Evolutionary conservation across 1,139 yeast genomes (phyloP).

Genomic region (Kurtzmaniella natalensis): DNA sequence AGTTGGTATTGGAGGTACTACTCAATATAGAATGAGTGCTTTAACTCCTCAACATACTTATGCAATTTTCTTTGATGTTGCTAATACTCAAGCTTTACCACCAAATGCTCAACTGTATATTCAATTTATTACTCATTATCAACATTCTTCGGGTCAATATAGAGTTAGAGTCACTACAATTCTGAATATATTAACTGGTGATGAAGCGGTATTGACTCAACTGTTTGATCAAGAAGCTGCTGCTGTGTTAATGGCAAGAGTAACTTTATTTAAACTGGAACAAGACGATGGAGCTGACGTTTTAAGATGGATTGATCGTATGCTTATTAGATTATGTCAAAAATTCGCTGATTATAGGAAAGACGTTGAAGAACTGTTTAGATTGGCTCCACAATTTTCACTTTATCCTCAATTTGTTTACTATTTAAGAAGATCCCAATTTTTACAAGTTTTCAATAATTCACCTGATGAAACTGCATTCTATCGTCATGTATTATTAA

Average conservation of each 20-base stretch:
- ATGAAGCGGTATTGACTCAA: conserved; percentile 46
- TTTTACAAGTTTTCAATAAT: conserved; percentile 92
- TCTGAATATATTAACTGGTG: conserved; percentile 56
- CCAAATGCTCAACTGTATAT: conserved; percentile 52
- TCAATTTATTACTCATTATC: conserved; percentile 74
- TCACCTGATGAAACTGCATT: conserved; percentile 99
- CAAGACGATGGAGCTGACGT: conserved; percentile 56
- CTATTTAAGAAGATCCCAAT: conserved; percentile 94
- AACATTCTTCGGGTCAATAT: conserved; percentile 76
- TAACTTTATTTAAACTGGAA: conserved; percentile 87
- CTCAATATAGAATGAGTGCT: conserved; percentile 80
- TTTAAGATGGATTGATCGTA: conserved; percentile 49
- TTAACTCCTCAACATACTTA: conserved; percentile 84
- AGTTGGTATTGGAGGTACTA: conserved; percentile 89
- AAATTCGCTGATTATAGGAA: conserved; percentile 50
- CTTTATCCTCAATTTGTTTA: conserved; percentile 91
- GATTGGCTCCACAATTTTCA: conserved; percentile 44
- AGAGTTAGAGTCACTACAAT: conserved; percentile 91
- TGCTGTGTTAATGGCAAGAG: conserved; percentile 91
- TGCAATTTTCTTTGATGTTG: conserved; percentile 84
- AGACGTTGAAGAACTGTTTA: conserved; percentile 43
- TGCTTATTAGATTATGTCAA: conserved; percentile 48
- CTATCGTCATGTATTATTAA: conserved; percentile 85
- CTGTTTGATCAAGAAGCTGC: conserved; percentile 99
- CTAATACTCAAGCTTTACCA: conserved; percentile 45